Evolutionary conservation across 495 filamentous ascomycete genomes (phyloP).

Genomic region (Aspergillus conjunctus): DNA sequence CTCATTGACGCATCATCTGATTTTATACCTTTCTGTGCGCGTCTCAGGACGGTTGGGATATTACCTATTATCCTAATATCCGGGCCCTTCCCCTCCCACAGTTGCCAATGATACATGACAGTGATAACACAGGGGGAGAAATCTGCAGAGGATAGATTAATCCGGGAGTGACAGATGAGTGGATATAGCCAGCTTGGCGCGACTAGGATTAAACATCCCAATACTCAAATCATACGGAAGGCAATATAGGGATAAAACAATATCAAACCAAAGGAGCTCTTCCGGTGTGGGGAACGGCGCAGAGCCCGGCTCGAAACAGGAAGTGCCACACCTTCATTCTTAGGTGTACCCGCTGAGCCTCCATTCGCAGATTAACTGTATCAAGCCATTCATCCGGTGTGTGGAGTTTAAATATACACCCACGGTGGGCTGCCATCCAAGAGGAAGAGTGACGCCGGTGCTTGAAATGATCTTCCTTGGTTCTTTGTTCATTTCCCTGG

Average conservation of each 20-base stretch:
- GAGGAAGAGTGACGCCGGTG: background rate
- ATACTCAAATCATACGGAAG: background rate
- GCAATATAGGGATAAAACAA: constrained; percentile 4
- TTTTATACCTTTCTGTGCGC: background rate
- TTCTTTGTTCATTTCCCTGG: background rate
- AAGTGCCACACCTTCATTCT: constrained; percentile 5
- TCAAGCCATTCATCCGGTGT: background rate
- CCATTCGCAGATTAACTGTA: background rate
- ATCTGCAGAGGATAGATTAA: constrained; percentile 7
- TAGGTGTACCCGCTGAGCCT: constrained; percentile 1
- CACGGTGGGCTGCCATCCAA: background rate
- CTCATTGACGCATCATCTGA: background rate
- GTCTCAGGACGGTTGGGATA: background rate
- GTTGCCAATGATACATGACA: constrained; percentile 13
- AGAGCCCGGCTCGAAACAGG: constrained; percentile 10
- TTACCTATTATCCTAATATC: constrained; percentile 9
- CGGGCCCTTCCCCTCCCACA: background rate
- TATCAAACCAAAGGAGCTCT: background rate
- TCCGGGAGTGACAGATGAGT: background rate
- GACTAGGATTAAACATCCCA: constrained; percentile 3
- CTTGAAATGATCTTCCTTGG: background rate
- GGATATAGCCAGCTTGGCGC: constrained; percentile 10
- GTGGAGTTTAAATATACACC: background rate
- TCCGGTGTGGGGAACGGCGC: constrained; percentile 5
- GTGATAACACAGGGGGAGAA: background rate